Evolutionary conservation across 2,329 filamentous ascomycete genomes (phyloP), one percentile per base, ranked within the genome.

Genomic region (Phialemonium atrogriseum): DNA sequence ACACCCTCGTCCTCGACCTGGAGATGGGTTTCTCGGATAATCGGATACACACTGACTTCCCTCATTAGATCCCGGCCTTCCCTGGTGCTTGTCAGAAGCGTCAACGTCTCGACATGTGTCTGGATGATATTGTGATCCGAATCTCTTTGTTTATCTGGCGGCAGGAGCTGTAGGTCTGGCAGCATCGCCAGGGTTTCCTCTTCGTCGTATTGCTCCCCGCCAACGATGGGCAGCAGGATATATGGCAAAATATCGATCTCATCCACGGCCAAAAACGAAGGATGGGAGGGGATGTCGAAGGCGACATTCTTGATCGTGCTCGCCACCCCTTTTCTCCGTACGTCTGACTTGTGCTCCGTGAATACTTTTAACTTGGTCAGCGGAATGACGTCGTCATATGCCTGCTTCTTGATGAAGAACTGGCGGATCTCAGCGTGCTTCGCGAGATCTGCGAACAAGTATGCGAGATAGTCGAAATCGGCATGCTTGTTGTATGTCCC

Each of bases 221-320:
- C 89, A 48, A 82, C 89, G 28, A 96, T 78, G 0, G 91, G 89
- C 6, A 95, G 68, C 8, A 98, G 62, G 11, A 96, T 66, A 55
- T 96, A 96, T 0, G 89, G 88, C 5, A 96, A 62, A 11, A 96
- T 70, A 46, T 94, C 81, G 30, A 88, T 77, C 23, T 78, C 77
- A 12, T 79, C 73, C 31, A 83, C 77, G 1, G 73, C 69, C 27
- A 95, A 59, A 32, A 94, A 78, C 2, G 68, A 61, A 0, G 73
- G 64, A 48, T 96, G 89, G 0, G 80, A 72, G 4, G 73, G 59
- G 5, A 89, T 60, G 47, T 93, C 83, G 51, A 98, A 96, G 6
- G 85, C 78, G 18, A 84, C 77, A 51, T 98, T 98, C 58, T 96
- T 96, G 54, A 98, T 86, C 8, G 86, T 91, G 38, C 80, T 87